These are phyloP conservation scores for Phoenix dactylifera DNA, from an alignment of 176 grass and related monocot genomes.

Conservation along the genomic window DNA sequence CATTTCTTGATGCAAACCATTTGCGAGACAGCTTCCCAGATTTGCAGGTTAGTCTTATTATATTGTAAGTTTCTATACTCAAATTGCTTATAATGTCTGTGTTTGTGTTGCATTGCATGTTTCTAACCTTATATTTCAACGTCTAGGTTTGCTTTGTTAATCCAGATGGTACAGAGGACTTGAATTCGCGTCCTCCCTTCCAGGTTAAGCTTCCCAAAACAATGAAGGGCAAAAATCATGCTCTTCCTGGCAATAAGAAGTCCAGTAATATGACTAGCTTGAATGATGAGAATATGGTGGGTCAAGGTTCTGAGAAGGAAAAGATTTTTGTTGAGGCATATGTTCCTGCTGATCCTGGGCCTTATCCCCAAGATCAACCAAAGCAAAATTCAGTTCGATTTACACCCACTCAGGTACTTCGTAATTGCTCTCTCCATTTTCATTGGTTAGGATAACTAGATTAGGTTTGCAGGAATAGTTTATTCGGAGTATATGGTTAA, in stretches of 20 bases:
- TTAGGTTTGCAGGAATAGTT: too few relatives aligned
- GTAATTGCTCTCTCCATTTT: neutral
- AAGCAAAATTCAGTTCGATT: slow-evolving; percentile 94
- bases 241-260: slow-evolving; percentile 63
- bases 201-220: slow-evolving; percentile 68
- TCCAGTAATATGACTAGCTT: slow-evolving; percentile 13
- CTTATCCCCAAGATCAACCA: slow-evolving; percentile 97
- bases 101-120: neutral
- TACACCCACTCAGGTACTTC: slow-evolving; percentile 88
- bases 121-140: slow-evolving; percentile 12
- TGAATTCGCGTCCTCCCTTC: slow-evolving; percentile 64
- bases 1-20: slow-evolving; percentile 85
- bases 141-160: slow-evolving; percentile 85
- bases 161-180: slow-evolving; percentile 60
- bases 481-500: too few relatives aligned
- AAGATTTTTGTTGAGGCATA: slow-evolving; percentile 72
- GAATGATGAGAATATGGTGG: slow-evolving; percentile 20
- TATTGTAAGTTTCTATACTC: neutral
- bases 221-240: slow-evolving; percentile 60
- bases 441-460: too few relatives aligned
- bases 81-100: neutral
- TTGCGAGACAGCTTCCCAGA: slow-evolving; percentile 67
- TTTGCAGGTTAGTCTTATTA: slow-evolving; percentile 60
- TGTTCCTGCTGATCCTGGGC: slow-evolving; percentile 81
- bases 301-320: slow-evolving; percentile 44